phyloP scores from a whole-genome alignment of 2,329 filamentous ascomycete genomes.

The Xylaria sp. region DNA sequence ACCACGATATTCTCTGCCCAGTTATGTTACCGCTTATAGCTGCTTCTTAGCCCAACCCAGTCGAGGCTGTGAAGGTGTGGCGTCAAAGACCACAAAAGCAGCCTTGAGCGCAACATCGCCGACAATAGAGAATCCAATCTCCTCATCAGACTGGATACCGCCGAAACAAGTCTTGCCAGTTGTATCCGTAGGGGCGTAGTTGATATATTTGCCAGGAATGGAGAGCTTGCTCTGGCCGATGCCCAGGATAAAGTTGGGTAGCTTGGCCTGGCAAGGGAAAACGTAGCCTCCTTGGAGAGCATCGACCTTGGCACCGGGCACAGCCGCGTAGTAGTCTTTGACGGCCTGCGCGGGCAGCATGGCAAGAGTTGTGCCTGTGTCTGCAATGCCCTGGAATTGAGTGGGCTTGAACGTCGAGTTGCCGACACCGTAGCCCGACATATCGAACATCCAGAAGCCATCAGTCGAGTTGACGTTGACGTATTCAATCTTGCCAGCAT shows the following conservation, averaged over 20 bases:
- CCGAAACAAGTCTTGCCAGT: conserved; percentile 67
- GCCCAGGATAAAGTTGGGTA: conserved; percentile 63
- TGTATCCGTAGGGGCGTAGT: conserved; percentile 59
- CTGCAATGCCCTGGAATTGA: conserved; percentile 58
- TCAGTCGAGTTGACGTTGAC: conserved; percentile 46
- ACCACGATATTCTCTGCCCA: background rate
- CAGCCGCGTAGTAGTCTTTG: conserved; percentile 62
- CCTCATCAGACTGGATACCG: conserved; percentile 65
- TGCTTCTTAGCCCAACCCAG: conserved; percentile 58
- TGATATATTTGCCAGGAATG: conserved; percentile 62
- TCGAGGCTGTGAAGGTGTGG: conserved; percentile 49
- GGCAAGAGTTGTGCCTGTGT: conserved; percentile 69
- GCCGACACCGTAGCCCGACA: conserved; percentile 44
- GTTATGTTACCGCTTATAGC: conserved; percentile 3
- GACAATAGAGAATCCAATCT: conserved; percentile 64
- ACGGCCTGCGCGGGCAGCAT: conserved; percentile 57
- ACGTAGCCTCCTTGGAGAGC: conserved; percentile 59
- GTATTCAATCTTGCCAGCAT: conserved; percentile 50
- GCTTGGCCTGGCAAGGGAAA: conserved; percentile 60
- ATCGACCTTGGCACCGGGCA: conserved; percentile 56
- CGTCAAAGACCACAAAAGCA: conserved; percentile 71
- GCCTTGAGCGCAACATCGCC: conserved; percentile 75
- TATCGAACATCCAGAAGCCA: conserved; percentile 52
- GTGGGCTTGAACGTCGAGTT: conserved; percentile 9
- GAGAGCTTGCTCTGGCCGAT: conserved; percentile 60